A percentile compares a stretch with the other conserved stretches of the same genome.
phyloP scores from a whole-genome alignment of 1,284 basidiomycete species.

The Malassezia globosa region DNA sequence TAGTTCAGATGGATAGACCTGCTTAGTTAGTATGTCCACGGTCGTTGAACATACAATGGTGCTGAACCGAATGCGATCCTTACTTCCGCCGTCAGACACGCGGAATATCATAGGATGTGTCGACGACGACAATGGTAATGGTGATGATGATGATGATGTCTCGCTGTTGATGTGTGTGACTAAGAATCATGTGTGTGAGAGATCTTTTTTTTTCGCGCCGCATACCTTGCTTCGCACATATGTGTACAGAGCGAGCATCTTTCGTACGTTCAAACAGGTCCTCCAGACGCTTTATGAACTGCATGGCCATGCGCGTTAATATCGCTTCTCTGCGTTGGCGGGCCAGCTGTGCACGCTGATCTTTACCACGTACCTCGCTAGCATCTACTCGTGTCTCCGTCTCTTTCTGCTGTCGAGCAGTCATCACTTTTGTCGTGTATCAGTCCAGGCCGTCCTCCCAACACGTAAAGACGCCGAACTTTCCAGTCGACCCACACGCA shows the following conservation, averaged over 20 bases:
- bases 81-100: slow-evolving; percentile 29
- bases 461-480: no score
- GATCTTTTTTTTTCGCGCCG: background rate
- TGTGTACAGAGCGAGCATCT: slow-evolving; percentile 33
- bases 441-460: no score
- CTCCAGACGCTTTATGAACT: slow-evolving; percentile 33
- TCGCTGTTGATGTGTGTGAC: no score
- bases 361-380: no score
- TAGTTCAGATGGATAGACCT: slow-evolving; percentile 24
- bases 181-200: slow-evolving; percentile 7
- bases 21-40: background rate
- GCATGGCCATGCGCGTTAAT: no score
- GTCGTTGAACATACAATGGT: slow-evolving; percentile 21
- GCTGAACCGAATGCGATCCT: slow-evolving; percentile 24
- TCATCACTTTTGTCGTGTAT: no score
- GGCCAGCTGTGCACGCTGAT: no score
- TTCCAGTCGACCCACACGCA: no score
- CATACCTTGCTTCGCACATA: slow-evolving; percentile 27
- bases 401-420: no score
- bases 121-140: slow-evolving; percentile 4
- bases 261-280: slow-evolving; percentile 26
- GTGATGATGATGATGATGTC: no score
- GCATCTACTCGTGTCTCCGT: no score
- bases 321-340: no score
- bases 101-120: slow-evolving; percentile 27